These are phyloP conservation scores for Salix exigua DNA, from an alignment of 345 rosid species.

Conservation along the genomic window DNA sequence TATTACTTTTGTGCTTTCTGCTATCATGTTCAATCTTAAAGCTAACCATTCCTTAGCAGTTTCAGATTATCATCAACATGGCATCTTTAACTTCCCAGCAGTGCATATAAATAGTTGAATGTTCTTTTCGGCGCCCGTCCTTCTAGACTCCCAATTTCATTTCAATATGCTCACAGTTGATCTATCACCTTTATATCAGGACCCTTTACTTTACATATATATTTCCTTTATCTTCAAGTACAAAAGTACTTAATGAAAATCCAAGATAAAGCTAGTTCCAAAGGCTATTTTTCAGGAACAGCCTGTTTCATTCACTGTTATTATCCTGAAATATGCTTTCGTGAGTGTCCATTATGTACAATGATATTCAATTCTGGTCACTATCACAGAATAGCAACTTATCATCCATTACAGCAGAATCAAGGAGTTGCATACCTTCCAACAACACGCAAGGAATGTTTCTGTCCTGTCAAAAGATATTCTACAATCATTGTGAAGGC, in stretches of 20 bases:
- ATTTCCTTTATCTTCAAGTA: neutral
- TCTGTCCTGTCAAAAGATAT: conserved; percentile 22
- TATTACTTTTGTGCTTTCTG: neutral
- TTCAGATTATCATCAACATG: neutral
- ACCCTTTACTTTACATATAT: neutral
- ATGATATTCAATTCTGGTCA: neutral
- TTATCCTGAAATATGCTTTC: neutral
- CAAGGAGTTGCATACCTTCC: conserved; percentile 21
- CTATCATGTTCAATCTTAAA: neutral
- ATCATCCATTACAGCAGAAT: neutral
- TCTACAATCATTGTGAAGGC: conserved; percentile 31
- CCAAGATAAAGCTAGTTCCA: neutral
- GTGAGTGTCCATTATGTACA: no score
- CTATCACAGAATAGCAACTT: neutral
- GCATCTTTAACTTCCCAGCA: neutral
- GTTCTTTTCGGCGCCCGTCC: neutral
- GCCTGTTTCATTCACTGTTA: neutral
- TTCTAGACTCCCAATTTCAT: neutral
- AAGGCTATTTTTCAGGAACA: neutral
- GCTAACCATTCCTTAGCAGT: neutral
- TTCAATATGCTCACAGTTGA: neutral
- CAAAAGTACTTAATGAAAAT: neutral
- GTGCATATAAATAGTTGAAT: neutral
- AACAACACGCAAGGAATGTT: conserved; percentile 22
- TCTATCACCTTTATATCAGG: neutral